phyloP scores from a whole-genome alignment of 495 filamentous ascomycete species.

The Xylaria venustula region DNA sequence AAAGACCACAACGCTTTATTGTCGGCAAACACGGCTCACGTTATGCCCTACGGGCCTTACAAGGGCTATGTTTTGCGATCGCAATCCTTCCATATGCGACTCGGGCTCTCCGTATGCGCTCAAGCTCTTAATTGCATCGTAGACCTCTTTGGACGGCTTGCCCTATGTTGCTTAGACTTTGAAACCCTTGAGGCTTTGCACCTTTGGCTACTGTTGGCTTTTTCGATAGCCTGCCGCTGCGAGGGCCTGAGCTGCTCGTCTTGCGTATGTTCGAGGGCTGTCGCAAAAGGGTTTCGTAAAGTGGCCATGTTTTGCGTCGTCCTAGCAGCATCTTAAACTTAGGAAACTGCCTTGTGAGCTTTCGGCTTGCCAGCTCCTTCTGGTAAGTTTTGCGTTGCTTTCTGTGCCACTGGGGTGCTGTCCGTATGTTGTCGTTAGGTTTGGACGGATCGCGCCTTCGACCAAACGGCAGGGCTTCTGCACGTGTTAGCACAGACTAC shows the following conservation, averaged over 20 bases:
- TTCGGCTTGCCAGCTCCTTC: conserved; percentile 17
- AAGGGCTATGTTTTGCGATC: too few species aligned
- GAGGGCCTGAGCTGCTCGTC: background rate
- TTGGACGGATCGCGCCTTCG: background rate
- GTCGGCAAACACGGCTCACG: too few species aligned
- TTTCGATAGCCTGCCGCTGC: background rate
- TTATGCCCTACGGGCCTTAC: too few species aligned
- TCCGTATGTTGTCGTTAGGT: conserved; percentile 2
- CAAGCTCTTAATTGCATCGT: too few species aligned
- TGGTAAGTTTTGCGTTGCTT: conserved; percentile 16
- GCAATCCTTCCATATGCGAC: too few species aligned
- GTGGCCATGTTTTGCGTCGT: conserved; percentile 16
- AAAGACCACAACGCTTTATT: too few species aligned
- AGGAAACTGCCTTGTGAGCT: conserved; percentile 15
- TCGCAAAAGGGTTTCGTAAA: background rate
- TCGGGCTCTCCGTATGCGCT: too few species aligned
- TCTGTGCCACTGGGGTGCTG: conserved; percentile 9
- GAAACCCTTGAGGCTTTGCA: background rate
- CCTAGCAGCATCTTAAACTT: conserved; percentile 21
- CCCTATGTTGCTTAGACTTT: background rate
- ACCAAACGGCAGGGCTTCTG: too few species aligned
- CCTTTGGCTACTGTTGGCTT: background rate
- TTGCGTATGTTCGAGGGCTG: background rate
- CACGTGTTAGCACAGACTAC: too few species aligned
- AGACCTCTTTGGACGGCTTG: background rate